Conservation (phyloP, 129 eudicot genomes). For the Ambrosia artemisiifolia region DNA sequence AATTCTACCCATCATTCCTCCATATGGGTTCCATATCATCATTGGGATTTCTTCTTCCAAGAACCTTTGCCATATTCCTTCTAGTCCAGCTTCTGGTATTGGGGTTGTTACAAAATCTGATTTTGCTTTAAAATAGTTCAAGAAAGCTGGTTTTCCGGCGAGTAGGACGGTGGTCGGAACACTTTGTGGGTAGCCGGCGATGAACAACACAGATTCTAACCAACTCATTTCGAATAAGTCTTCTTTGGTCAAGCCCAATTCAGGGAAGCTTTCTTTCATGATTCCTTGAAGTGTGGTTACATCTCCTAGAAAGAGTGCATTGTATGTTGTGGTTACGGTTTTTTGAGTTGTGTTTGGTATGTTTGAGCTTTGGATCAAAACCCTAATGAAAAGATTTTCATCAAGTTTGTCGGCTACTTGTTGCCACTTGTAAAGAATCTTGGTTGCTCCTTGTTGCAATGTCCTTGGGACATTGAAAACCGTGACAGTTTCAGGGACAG, state of each 20-base stretch:
- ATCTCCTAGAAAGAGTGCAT: slow-evolving; percentile 10
- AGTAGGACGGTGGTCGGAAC: slow-evolving; percentile 6
- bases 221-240: slow-evolving; percentile 18
- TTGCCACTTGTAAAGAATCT: slow-evolving; percentile 1
- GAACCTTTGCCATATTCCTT: slow-evolving; percentile 14
- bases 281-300: neutral
- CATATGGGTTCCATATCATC: slow-evolving; percentile 11
- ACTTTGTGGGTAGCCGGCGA: slow-evolving; percentile 4
- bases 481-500: slow-evolving; percentile 12
- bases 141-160: slow-evolving; percentile 5
- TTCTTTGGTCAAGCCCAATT: slow-evolving; percentile 6
- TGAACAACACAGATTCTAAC: slow-evolving; percentile 3
- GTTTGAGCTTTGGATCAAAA: neutral
- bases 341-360: neutral
- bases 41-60: slow-evolving; percentile 15
- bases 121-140: slow-evolving; percentile 17
- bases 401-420: slow-evolving; percentile 12
- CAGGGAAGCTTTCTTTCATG: slow-evolving; percentile 12
- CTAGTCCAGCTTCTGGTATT: neutral
- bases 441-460: slow-evolving; percentile 3
- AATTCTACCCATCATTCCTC: slow-evolving; percentile 13
- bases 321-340: slow-evolving; percentile 3
- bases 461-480: neutral
- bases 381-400: slow-evolving; percentile 13
- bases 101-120: slow-evolving; percentile 16